Evolutionary conservation across 139 green algal species (phyloP), one percentile per base, ranked within the genome.

Genomic region (Haematococcus lacustris): DNA sequence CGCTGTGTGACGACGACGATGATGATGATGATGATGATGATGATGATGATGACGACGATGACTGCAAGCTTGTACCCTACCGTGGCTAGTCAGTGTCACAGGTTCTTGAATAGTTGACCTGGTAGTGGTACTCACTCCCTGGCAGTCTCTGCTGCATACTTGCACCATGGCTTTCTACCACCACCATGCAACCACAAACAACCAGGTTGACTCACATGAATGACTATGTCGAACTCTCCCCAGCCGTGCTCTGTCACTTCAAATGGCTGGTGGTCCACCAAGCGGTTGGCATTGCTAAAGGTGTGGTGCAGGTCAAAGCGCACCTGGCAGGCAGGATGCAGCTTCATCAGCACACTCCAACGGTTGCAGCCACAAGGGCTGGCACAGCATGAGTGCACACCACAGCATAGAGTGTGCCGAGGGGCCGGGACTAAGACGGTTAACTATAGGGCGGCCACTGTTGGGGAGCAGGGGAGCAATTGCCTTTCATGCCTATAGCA

Each of bases 221-320:
- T 73, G 23, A 68, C 71, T 62, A 97, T 96, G 62, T 98, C 93
- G 77, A 98, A 98, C 83, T 98, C 94, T 47, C 94, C 94, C 94
- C 94, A 98, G 21, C 94, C 94, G 34, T 74, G 82, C 77, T 98
- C 94, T 32, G 83, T 94, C n/a, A 89, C 71, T 72, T 93, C 82
- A 53, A 84, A 93, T 0, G 88, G 87, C 53, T 83, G 80, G 32
- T 65, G 17, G 4, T 85, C 68, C 1, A 93, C 51, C 3, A 82
- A 62, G 0, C 93, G 80, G 37, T 85, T 66, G 3, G 93, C 87
- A 41, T 94, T 90, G 2, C 76, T 53, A 76, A 98, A 98, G 21
- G 73, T 91, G 3, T 87, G 77, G 75, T 98, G 94, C 79, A 98
- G 83, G 51, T 93, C 80, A 80, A 98, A 98, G 0, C 83, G 80